Evolutionary conservation across 345 rosid species (phyloP).

Genomic region (Dipteronia dyeriana): DNA sequence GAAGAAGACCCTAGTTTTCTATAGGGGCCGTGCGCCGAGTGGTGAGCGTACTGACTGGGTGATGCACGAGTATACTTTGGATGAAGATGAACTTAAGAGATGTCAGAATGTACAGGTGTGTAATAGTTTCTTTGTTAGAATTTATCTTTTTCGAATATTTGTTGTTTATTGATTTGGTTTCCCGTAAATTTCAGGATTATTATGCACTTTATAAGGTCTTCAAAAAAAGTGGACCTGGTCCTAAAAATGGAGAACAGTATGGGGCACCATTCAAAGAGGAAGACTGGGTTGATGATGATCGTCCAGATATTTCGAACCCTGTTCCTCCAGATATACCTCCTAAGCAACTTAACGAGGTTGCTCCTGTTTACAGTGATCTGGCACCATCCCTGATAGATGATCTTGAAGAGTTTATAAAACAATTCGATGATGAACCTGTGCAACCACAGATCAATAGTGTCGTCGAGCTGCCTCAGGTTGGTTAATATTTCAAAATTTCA

Average conservation of each 20-base stretch:
- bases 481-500: conserved; percentile 4
- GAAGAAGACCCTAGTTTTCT: conserved; percentile 86
- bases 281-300: conserved; percentile 73
- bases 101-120: conserved; percentile 66
- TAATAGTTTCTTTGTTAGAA: not conserved
- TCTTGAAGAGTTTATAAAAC: conserved; percentile 49
- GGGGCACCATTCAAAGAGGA: conserved; percentile 94
- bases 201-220: conserved; percentile 79
- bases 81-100: conserved; percentile 72
- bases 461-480: conserved; percentile 36
- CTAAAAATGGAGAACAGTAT: conserved; percentile 94
- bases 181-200: conserved; percentile 45
- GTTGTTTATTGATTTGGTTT: conserved; percentile 13
- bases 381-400: conserved; percentile 37
- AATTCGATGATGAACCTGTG: conserved; percentile 36
- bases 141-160: not conserved
- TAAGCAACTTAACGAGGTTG: conserved; percentile 29
- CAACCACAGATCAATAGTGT: conserved; percentile 14
- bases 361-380: conserved; percentile 30
- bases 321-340: conserved; percentile 26
- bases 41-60: conserved; percentile 95
- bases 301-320: conserved; percentile 17
- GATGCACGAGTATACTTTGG: conserved; percentile 88
- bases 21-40: conserved; percentile 77
- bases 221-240: conserved; percentile 96